These are phyloP conservation scores for Pharus latifolius DNA, from an alignment of 176 grass and related monocot species.

Conservation along the genomic window DNA sequence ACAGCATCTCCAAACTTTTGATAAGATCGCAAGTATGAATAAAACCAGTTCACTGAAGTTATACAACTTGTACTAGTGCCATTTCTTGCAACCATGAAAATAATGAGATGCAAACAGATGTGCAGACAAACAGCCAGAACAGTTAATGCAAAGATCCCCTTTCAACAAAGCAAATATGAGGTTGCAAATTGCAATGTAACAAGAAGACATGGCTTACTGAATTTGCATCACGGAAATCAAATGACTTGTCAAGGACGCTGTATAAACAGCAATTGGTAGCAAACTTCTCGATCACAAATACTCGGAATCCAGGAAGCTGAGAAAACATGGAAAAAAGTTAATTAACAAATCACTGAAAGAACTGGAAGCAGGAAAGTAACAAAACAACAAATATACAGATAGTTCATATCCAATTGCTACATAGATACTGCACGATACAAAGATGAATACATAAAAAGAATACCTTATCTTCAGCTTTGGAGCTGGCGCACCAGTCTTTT, in stretches of 20 bases:
- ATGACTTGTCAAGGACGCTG: conserved; percentile 95
- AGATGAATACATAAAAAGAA: neutral
- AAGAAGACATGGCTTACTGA: conserved; percentile 40
- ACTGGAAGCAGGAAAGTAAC: neutral
- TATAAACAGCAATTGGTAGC: conserved; percentile 72
- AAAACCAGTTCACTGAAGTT: no score
- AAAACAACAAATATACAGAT: conserved; percentile 7
- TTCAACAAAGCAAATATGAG: neutral
- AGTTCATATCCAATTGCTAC: conserved; percentile 6
- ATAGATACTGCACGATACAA: conserved; percentile 7
- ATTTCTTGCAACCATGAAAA: conserved; percentile 6
- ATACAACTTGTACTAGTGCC: neutral
- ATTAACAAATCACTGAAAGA: no score
- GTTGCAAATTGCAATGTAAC: neutral
- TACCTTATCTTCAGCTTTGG: conserved; percentile 77
- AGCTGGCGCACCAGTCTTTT: conserved; percentile 84
- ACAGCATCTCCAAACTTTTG: neutral
- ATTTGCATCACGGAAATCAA: conserved; percentile 84
- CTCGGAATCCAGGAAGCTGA: conserved; percentile 90
- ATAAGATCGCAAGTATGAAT: neutral
- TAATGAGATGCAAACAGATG: neutral
- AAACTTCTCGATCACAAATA: conserved; percentile 85
- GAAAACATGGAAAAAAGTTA: neutral
- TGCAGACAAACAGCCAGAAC: neutral
- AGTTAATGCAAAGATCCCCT: neutral